Evolutionary conservation across 768 basidiomycete species (phyloP).

Genomic region (Russula olivacea): DNA sequence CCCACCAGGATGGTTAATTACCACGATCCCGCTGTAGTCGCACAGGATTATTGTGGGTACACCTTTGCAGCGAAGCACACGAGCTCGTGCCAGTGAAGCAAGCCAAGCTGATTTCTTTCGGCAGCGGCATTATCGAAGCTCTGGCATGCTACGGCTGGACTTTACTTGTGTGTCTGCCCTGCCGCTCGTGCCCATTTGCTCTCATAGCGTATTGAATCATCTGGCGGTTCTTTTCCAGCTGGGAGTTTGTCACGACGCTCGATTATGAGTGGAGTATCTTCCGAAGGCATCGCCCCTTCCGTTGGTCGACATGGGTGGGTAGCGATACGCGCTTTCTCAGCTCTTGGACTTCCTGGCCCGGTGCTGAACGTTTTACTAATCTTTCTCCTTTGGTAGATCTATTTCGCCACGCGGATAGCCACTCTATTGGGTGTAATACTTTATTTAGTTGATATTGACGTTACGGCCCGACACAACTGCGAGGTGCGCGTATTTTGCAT

Average conservation of each 20-base stretch:
- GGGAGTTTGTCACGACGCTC: neutral
- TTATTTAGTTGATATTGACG: too few species aligned
- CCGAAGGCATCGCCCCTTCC: neutral
- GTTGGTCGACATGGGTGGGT: neutral
- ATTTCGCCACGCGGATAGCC: too few species aligned
- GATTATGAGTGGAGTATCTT: neutral
- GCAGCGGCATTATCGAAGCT: neutral
- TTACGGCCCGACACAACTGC: too few species aligned
- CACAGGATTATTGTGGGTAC: neutral
- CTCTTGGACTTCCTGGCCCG: too few species aligned
- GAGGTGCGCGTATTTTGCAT: too few species aligned
- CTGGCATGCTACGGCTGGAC: neutral
- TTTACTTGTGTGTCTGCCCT: conserved; percentile 3
- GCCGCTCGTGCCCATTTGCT: too few species aligned
- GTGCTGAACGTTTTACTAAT: too few species aligned
- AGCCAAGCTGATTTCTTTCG: neutral
- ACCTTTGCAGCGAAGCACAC: neutral
- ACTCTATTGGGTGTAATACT: too few species aligned
- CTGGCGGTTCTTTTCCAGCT: neutral
- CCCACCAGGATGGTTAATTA: neutral
- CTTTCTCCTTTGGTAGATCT: too few species aligned
- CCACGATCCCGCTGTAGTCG: neutral
- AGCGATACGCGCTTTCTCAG: neutral
- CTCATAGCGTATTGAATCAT: neutral
- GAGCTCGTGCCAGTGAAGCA: too few species aligned